Percentiles rank a stretch among this genome's conserved stretches.
Conservation (phyloP, 345 rosid genomes). For the Limnanthes douglasii region DNA sequence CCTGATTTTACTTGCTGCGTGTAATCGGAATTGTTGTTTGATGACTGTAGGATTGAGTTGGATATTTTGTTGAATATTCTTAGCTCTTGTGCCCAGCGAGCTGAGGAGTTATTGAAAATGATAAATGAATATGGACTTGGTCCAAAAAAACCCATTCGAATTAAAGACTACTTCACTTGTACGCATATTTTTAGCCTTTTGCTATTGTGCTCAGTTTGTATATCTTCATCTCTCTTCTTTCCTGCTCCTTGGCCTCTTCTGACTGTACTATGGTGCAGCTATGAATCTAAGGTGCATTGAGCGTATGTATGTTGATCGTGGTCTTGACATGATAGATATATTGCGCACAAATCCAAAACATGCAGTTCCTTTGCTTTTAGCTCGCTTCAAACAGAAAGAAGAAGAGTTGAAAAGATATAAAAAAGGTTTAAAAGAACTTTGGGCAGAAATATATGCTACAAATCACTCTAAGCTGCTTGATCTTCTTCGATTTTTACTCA, state of each 20-base stretch:
- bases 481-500: too few relatives aligned
- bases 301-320: slow-evolving; percentile 95
- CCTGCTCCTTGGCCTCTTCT: too few relatives aligned
- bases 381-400: slow-evolving; percentile 91
- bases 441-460: slow-evolving; percentile 91
- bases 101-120: slow-evolving; percentile 57
- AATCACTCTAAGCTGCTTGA: slow-evolving; percentile 94
- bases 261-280: slow-evolving; percentile 41
- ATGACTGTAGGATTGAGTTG: slow-evolving; percentile 71
- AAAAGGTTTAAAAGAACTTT: slow-evolving; percentile 79
- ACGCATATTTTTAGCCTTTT: too few relatives aligned
- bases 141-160: slow-evolving; percentile 31
- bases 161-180: slow-evolving; percentile 77
- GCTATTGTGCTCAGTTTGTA: slow-evolving; percentile 6
- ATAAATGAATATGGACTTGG: slow-evolving; percentile 47
- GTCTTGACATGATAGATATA: slow-evolving; percentile 84
- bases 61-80: slow-evolving; percentile 95
- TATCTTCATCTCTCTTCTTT: slow-evolving; percentile 1
- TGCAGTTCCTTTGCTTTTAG: slow-evolving; percentile 69
- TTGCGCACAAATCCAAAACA: slow-evolving; percentile 70
- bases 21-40: too few relatives aligned
- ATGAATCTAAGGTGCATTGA: slow-evolving; percentile 81
- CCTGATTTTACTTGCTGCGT: slow-evolving; percentile 6
- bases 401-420: slow-evolving; percentile 94
- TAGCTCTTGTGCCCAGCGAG: slow-evolving; percentile 65